Percentiles rank a stretch among this genome's conserved stretches.
phyloP scores from a whole-genome alignment of 2,329 filamentous ascomycete species.

The Fusarium bactridioides region DNA sequence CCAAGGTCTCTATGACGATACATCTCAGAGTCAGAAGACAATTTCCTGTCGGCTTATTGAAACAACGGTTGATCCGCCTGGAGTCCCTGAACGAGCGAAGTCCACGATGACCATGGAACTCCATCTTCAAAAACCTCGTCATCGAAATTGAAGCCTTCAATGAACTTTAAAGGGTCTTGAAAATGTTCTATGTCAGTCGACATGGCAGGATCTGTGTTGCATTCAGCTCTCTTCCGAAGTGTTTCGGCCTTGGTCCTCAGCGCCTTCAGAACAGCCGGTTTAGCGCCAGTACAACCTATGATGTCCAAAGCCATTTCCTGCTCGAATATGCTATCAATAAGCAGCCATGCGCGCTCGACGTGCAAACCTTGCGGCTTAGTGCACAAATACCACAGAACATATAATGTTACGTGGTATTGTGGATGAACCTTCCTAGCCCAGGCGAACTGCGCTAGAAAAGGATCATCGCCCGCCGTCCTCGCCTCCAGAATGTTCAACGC shows the following conservation, averaged over 20 bases:
- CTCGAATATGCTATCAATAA: background rate
- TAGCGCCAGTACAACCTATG: background rate
- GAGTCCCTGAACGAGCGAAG: background rate
- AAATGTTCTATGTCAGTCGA: background rate
- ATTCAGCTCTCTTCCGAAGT: background rate
- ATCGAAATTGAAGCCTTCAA: background rate
- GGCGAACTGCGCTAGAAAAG: background rate
- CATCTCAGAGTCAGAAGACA: accelerated
- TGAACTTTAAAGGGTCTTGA: background rate
- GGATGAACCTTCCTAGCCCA: background rate
- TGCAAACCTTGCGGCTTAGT: background rate
- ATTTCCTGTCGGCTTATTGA: accelerated
- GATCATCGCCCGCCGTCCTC: background rate
- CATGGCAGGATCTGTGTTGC: accelerated
- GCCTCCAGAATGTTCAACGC: background rate
- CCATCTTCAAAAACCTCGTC: background rate
- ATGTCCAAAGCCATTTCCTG: background rate
- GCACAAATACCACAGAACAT: background rate
- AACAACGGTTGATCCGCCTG: background rate
- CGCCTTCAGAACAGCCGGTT: background rate
- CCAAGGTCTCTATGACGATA: accelerated
- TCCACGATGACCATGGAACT: background rate
- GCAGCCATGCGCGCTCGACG: background rate
- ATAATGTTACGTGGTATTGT: background rate
- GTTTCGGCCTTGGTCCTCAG: background rate